Evolutionary conservation across 164 flowering plant genomes (phyloP).

Genomic region (Chimonanthus praecox): DNA sequence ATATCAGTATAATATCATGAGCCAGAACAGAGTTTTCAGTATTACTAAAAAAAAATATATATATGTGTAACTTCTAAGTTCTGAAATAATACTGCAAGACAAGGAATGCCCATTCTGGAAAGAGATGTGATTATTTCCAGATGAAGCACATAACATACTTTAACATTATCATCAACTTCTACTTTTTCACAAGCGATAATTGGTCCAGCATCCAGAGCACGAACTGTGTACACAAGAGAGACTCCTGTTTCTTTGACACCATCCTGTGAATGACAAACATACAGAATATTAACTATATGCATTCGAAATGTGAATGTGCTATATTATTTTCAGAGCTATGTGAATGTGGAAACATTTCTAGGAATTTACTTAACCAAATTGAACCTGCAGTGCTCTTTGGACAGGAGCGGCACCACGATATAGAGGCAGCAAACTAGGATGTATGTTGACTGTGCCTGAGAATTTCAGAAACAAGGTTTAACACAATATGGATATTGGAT

Average conservation of each 20-base stretch:
- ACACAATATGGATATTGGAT: not conserved
- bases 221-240: constrained; percentile 80
- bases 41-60: no score
- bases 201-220: constrained; percentile 94
- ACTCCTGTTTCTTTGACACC: constrained; percentile 96
- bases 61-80: not conserved
- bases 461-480: not conserved
- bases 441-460: constrained; percentile 89
- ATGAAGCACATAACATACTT: constrained; percentile 33
- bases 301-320: not conserved
- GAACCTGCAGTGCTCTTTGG: constrained; percentile 95
- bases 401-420: constrained; percentile 99
- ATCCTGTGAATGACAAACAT: constrained; percentile 43
- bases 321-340: no score
- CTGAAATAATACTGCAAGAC: not conserved
- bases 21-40: not conserved
- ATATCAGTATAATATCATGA: not conserved
- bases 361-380: constrained; percentile 5
- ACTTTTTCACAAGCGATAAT: constrained; percentile 64
- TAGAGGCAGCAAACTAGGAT: constrained; percentile 89
- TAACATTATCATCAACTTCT: constrained; percentile 70
- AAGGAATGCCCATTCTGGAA: not conserved
- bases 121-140: not conserved
- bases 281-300: not conserved
- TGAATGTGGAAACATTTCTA: no score